Evolutionary conservation across 2,329 filamentous ascomycete genomes (phyloP), one percentile per base, ranked within the genome.

Genomic region (Beauveria australis): DNA sequence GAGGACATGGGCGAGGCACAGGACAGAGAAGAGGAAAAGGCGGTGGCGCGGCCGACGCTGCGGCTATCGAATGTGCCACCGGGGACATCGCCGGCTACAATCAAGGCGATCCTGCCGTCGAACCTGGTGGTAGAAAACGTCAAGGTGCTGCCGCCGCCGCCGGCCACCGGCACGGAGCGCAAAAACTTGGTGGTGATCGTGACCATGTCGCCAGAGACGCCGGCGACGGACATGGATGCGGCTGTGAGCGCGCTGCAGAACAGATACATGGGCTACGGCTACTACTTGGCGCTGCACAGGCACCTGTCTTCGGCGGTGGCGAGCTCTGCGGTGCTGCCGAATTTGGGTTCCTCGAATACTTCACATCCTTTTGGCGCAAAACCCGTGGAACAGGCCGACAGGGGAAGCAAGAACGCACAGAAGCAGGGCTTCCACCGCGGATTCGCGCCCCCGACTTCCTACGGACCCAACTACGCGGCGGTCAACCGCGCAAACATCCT

Each of bases 201-300:
- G 51, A 92, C 89, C 0, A 75, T 96, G 33, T 86, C 89, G 1
- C 86, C 89, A 61, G 90, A 94, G 65, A 94, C 91, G 0, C 84
- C 91, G 0, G 89, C 88, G 0, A 89, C 87, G 26, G 90, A 95
- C 61, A 92, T 97, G 59, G 92, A 97, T 68, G 81, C 84, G 4
- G 83, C 87, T 0, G 89, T 96, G 57, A 93, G 86, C 69, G 76
- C 83, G 3, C 76, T 96, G 37, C 90, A 95, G 69, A 92, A 94
- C 65, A 85, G 82, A 65, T 96, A 97, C 70, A 77, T 96, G 18
- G 92, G 92, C 18, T 91, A 85, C 70, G 92, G 92, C 5, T 91
- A 88, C 75, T 88, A 92, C 72, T 78, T 97, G 2, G 88, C 84
- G 7, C 80, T 96, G 49, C 90, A 92, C 63, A 81, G 91, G 10